phyloP scores from a whole-genome alignment of 257 asterid genomes.

The Solanum phureja region DNA sequence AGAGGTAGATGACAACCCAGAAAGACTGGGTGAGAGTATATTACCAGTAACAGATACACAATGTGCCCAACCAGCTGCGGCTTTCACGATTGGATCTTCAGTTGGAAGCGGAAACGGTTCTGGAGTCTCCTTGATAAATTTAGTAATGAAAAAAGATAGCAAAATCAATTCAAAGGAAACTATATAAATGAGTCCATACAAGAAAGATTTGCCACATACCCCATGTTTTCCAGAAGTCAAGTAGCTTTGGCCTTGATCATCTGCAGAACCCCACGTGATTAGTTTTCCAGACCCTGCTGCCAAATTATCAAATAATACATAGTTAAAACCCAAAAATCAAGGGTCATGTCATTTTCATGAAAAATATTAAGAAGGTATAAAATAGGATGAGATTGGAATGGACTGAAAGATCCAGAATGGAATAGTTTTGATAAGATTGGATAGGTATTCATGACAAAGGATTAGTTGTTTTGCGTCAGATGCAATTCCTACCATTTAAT shows the following conservation, averaged over 20 bases:
- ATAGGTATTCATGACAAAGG: not conserved
- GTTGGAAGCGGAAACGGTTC: conserved; percentile 53
- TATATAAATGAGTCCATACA: not conserved
- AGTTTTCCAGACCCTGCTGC: conserved; percentile 44
- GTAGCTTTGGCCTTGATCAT: conserved; percentile 85
- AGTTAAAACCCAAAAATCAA: not conserved
- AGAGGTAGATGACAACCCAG: not conserved
- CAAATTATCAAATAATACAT: not conserved
- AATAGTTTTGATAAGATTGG: not conserved
- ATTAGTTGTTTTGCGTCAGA: not conserved
- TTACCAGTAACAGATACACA: conserved; percentile 64
- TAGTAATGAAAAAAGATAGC: conserved; percentile 5
- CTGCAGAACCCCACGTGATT: conserved; percentile 78
- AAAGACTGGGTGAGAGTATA: not conserved
- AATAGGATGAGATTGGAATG: not conserved
- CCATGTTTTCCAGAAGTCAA: conserved; percentile 81
- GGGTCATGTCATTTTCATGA: not conserved
- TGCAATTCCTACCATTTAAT: not conserved
- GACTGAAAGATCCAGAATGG: not conserved
- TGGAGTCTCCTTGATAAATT: conserved; percentile 44
- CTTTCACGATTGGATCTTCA: conserved; percentile 36
- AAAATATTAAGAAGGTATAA: not conserved
- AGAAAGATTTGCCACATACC: conserved; percentile 25
- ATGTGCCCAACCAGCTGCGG: conserved; percentile 86
- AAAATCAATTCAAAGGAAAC: conserved; percentile 6